Conservation (phyloP, 805 yeast species). For the Spathaspora gorwiae region DNA sequence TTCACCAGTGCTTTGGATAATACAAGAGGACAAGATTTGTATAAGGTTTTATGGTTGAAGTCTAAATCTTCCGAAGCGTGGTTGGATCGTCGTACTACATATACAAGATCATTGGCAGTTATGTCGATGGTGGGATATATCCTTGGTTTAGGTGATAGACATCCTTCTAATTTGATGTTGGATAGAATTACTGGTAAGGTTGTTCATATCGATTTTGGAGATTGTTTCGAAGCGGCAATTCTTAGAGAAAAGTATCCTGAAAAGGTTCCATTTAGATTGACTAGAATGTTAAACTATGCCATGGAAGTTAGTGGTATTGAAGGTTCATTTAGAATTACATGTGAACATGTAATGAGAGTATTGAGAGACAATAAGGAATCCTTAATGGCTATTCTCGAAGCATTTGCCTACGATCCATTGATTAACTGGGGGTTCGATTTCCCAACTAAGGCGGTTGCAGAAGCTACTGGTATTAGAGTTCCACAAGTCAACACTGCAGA, state of each 20-base stretch:
- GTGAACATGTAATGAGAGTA: constrained; percentile 96
- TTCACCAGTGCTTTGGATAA: constrained; percentile 93
- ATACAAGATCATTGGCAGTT: constrained; percentile 91
- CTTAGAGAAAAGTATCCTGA: constrained; percentile 96
- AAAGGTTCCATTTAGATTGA: constrained; percentile 93
- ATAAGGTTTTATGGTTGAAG: constrained; percentile 93
- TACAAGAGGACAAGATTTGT: constrained; percentile 93
- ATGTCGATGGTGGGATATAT: constrained; percentile 99
- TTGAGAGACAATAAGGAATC: constrained; percentile 92
- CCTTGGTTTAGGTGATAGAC: constrained; percentile 94
- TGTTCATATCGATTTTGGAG: constrained; percentile 97
- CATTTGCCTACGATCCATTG: constrained; percentile 97
- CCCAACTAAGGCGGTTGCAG: constrained; percentile 74
- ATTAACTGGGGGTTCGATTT: constrained; percentile 98
- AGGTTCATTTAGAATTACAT: constrained; percentile 93
- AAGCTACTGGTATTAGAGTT: constrained; percentile 65
- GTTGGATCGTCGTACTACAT: constrained; percentile 95
- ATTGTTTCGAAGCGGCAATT: constrained; percentile 97
- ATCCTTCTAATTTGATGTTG: constrained; percentile 94
- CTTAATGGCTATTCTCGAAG: constrained; percentile 94
- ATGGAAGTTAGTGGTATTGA: constrained; percentile 99
- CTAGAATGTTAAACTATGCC: constrained; percentile 95
- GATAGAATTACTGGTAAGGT: constrained; percentile 94
- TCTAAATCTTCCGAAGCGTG: constrained; percentile 95
- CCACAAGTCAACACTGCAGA: constrained; percentile 70